Base-by-base conservation (phyloP, 495 filamentous ascomycete species). In the Terfezia claveryi region DNA sequence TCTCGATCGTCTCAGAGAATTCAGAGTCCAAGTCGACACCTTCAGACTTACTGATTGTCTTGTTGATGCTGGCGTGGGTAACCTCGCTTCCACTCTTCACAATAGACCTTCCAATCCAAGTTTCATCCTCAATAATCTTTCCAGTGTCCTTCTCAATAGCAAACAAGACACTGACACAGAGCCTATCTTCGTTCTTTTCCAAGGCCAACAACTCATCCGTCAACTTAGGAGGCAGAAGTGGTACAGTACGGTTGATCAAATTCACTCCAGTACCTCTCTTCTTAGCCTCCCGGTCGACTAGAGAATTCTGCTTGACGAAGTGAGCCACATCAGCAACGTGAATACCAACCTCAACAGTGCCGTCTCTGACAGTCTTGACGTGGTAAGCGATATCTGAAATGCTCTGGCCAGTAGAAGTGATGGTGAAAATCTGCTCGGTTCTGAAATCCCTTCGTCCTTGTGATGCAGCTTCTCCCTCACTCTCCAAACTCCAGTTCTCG, bases 241-340 rank as follows among this genome's bases (percentile, higher is more conserved):
- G 85, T 64, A 94, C 94, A 54, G 83, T 78, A 23, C 87, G 78
- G 69, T 94, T 88, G 68, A 93, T 81, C 53, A 98, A 72, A 61
- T 96, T 87, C 14, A 98, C 91, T 38, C 85, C 88, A 53, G 91
- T 96, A 55, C 89, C 92, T 36, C 91, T 82, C 73, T 98, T 98
- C 77, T 92, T 94, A 1, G 91, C 91, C 70, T 98, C 91, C 49
- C 91, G 82, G 64, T 98, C 91, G 37, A 95, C 89, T 52, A 98
- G 76, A 20, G 91, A 94, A 72, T 92, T 94, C 38, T 79, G 73
- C 72, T 96, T 96, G 65, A 98, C 85, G 58, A 98, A 98, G 68
- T 96, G 87, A 49, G 91, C 84, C 58, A 94, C 85, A 70, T 98
- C 91, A 32, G 87, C 79, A 61, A 98, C 85, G 72, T 98, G 91